Evolutionary conservation across 2,329 filamentous ascomycete genomes (phyloP).

Genomic region (Alternaria panax): DNA sequence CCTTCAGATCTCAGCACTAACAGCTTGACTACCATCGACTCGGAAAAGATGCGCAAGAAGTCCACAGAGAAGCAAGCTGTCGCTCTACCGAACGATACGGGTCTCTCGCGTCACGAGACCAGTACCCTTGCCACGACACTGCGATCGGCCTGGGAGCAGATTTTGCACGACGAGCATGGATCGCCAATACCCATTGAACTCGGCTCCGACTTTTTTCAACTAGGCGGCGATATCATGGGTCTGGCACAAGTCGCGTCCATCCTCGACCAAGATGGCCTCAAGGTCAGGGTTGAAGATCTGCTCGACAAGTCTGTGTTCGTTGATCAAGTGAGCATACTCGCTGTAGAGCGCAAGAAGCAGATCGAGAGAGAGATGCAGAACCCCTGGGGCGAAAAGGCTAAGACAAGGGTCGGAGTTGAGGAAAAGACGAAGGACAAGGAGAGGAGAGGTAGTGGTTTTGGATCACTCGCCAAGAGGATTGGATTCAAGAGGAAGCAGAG

Average conservation of each 20-base stretch:
- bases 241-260: slow-evolving; percentile 42
- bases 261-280: slow-evolving; percentile 36
- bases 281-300: slow-evolving; percentile 41
- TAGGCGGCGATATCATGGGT: slow-evolving; percentile 47
- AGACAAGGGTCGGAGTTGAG: slow-evolving; percentile 16
- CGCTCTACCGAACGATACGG: slow-evolving; percentile 34
- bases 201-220: slow-evolving; percentile 43
- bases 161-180: slow-evolving; percentile 37
- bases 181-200: slow-evolving; percentile 29
- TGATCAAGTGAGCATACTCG: slow-evolving; percentile 39
- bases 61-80: slow-evolving; percentile 35
- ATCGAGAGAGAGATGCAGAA: slow-evolving; percentile 34
- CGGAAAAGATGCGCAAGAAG: slow-evolving; percentile 33
- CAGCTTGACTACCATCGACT: slow-evolving; percentile 31
- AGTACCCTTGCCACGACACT: slow-evolving; percentile 33
- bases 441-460: slow-evolving; percentile 16
- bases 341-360: slow-evolving; percentile 36
- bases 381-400: slow-evolving; percentile 44
- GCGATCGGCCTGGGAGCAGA: slow-evolving; percentile 41
- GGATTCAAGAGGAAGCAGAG: slow-evolving; percentile 32
- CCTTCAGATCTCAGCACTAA: slow-evolving; percentile 37
- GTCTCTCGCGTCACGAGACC: slow-evolving; percentile 36
- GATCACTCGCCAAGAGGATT: slow-evolving; percentile 25
- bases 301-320: slow-evolving; percentile 41
- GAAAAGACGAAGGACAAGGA: slow-evolving; percentile 22